These are phyloP conservation scores for Populus hybrid DNA, from an alignment of 441 rosid genomes.

Conservation along the genomic window DNA sequence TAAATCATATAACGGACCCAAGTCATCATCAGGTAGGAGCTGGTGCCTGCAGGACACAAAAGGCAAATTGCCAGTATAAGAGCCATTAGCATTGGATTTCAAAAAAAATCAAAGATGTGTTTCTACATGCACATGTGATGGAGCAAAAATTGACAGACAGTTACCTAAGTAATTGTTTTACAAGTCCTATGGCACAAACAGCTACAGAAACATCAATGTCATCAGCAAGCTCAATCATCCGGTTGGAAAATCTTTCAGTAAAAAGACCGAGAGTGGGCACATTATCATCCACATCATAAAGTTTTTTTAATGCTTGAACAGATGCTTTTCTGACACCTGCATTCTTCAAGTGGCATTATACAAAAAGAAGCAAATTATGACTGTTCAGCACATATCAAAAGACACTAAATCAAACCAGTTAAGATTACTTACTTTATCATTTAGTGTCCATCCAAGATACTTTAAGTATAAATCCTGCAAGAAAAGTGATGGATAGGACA, in stretches of 20 bases:
- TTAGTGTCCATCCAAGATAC: conserved; percentile 99
- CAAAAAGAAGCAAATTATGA: conserved; percentile 18
- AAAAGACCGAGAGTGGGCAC: conserved; percentile 88
- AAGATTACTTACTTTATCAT: conserved; percentile 71
- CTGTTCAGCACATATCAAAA: conserved; percentile 12
- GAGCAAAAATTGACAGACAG: neutral
- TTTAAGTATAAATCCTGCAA: conserved; percentile 90
- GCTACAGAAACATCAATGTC: conserved; percentile 93
- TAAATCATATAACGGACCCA: conserved; percentile 95
- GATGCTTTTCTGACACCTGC: conserved; percentile 96
- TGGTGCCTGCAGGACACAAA: conserved; percentile 66
- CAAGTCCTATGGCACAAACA: conserved; percentile 91
- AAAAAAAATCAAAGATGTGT: neutral
- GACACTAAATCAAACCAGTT: conserved; percentile 9
- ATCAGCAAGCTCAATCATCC: conserved; percentile 99
- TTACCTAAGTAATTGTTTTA: conserved; percentile 92
- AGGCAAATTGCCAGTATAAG: conserved; percentile 16
- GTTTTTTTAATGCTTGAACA: conserved; percentile 83
- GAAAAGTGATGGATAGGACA: conserved; percentile 89
- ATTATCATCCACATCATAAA: conserved; percentile 91
- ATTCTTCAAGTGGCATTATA: conserved; percentile 48
- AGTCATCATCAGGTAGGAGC: conserved; percentile 90
- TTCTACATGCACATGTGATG: neutral
- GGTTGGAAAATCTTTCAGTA: conserved; percentile 92
- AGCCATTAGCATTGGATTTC: conserved; percentile 3